phyloP scores from a whole-genome alignment of 2,329 filamentous ascomycete genomes.

The Trichoderma koningiopsis region DNA sequence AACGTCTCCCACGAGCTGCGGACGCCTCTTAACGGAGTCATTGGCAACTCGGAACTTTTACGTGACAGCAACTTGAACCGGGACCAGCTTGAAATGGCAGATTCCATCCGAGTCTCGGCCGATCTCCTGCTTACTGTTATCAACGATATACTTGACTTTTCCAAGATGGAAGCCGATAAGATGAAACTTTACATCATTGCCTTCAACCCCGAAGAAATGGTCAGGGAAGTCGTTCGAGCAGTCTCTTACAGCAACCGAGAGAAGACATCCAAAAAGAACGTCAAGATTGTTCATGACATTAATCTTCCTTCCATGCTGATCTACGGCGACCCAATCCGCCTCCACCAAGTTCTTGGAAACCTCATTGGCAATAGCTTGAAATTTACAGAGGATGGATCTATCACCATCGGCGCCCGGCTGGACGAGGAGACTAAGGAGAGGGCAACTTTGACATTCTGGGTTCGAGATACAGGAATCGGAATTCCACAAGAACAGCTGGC shows the following conservation, averaged over 20 bases:
- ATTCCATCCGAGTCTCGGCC: slow-evolving; percentile 82
- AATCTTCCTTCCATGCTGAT: slow-evolving; percentile 73
- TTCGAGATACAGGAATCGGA: slow-evolving; percentile 88
- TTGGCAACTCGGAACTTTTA: slow-evolving; percentile 83
- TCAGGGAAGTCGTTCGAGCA: slow-evolving; percentile 66
- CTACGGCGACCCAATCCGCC: slow-evolving; percentile 65
- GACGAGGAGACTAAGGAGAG: slow-evolving; percentile 70
- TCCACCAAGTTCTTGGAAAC: slow-evolving; percentile 74
- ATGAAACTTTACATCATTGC: slow-evolving; percentile 77
- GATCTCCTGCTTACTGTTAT: slow-evolving; percentile 89
- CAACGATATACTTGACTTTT: slow-evolving; percentile 95
- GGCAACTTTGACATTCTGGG: slow-evolving; percentile 79
- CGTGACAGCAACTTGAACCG: slow-evolving; percentile 73
- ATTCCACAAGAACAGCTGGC: slow-evolving; percentile 80
- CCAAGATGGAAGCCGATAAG: slow-evolving; percentile 87
- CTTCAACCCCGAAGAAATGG: slow-evolving; percentile 68
- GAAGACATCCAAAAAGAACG: slow-evolving; percentile 63
- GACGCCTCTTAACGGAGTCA: slow-evolving; percentile 83
- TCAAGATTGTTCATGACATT: slow-evolving; percentile 70
- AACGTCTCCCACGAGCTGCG: slow-evolving; percentile 81
- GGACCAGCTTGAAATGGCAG: slow-evolving; percentile 82
- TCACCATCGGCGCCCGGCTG: slow-evolving; percentile 78
- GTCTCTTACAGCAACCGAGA: slow-evolving; percentile 67
- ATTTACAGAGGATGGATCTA: slow-evolving; percentile 83
- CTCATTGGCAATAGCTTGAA: slow-evolving; percentile 92